Base-by-base conservation (phyloP, 202 grass and related monocot genomes). In the Musa balbisiana region DNA sequence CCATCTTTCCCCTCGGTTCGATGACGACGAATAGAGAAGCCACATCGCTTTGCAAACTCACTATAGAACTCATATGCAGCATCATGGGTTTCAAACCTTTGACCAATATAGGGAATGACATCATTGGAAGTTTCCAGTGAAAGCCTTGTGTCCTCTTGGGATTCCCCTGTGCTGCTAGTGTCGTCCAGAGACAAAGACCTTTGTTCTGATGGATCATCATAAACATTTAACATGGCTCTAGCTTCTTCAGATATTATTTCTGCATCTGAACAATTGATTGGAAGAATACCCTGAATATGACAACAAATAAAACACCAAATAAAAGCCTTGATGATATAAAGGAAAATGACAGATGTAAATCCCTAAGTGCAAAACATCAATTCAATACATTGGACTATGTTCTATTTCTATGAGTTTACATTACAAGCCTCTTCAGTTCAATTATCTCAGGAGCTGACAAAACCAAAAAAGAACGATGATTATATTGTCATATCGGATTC, bases 11-110 rank as follows among this genome's bases (percentile, higher is more conserved):
- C 84, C 67, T 95, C 88, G 55, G 88, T 96, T 67, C 88, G 84
- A 77, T 91, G 92, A 6, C 88, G 84, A 17, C 92, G 92, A 81
- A 91, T 96, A 25, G 88, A 96, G 88, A 91, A 96, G 21, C 92
- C 92, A 63, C 84, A 72, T 62, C 68, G 82, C 74, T 80, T 91
- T 23, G 92, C 86, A 82, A 87, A 91, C 55, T 76, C 71, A 59
- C 82, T 83, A 67, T 96, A 96, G 67, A 89, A 85, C 53, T 85
- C 88, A 73, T 89, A 91, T 20, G 88, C 88, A 53, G 75, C 80
- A 27, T 96, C 88, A 77, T 96, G 92, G 2, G 82, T 91, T 16
- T 51, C 84, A 64, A 96, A 96, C 64, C 76, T 77, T 78, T 84
- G 86, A 43, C 92, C 92, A 19, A 89, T 79, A 62, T 89, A 96